phyloP scores from a whole-genome alignment of 371 early-diverging fungal genomes.

The Apophysomyces sp. region DNA sequence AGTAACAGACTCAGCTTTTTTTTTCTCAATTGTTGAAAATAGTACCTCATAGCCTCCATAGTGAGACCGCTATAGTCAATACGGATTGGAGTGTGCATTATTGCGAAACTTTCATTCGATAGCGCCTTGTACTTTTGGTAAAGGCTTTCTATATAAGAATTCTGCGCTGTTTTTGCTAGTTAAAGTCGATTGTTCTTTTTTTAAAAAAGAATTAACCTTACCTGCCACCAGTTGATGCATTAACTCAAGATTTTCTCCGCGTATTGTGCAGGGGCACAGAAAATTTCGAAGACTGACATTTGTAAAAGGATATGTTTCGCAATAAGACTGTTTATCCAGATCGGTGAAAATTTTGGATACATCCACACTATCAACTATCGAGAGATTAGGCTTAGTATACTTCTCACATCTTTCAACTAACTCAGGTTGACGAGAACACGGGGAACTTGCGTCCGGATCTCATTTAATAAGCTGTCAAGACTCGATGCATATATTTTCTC shows the following conservation, averaged over 20 bases:
- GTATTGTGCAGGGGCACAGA: too few relatives aligned
- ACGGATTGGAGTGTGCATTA: conserved; percentile 19
- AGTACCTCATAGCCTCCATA: conserved; percentile 23
- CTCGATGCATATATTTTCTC: conserved; percentile 6
- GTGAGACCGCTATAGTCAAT: conserved; percentile 24
- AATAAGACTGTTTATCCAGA: too few relatives aligned
- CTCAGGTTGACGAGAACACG: conserved; percentile 11
- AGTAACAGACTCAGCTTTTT: neutral
- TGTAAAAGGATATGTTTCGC: too few relatives aligned
- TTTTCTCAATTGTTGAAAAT: too few relatives aligned
- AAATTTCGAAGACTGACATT: too few relatives aligned
- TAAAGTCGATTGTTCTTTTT: neutral
- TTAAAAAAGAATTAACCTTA: too few relatives aligned
- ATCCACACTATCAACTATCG: too few relatives aligned
- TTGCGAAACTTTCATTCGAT: conserved; percentile 16
- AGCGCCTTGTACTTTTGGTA: conserved; percentile 23
- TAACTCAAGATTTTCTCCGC: too few relatives aligned
- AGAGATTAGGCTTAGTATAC: too few relatives aligned
- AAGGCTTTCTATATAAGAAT: neutral
- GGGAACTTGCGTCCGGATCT: conserved; percentile 8
- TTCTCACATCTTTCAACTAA: neutral
- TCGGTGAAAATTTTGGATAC: too few relatives aligned
- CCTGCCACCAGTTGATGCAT: too few relatives aligned
- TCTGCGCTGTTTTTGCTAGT: neutral
- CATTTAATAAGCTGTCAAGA: conserved; percentile 6